phyloP scores from a whole-genome alignment of 2,329 filamentous ascomycete genomes.

The Beauveria rudraprayagi region DNA sequence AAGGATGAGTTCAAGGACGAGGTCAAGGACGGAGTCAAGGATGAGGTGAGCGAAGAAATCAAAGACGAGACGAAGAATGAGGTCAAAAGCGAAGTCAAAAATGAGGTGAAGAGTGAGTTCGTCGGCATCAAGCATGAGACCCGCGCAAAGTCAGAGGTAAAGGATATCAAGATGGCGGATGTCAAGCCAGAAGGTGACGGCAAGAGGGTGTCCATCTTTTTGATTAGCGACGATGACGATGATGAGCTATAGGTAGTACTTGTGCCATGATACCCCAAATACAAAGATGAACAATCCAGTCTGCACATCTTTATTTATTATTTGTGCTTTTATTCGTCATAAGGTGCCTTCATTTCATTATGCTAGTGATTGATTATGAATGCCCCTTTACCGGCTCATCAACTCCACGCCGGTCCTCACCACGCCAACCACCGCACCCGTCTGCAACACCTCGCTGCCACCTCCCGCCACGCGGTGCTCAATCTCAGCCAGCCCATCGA shows the following conservation, averaged over 20 bases:
- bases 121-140: conserved; percentile 4
- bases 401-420: conserved; percentile 81
- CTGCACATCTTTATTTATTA: background rate
- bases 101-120: background rate
- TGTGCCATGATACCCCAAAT: conserved; percentile 5
- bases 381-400: conserved; percentile 25
- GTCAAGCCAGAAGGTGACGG: background rate
- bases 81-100: background rate
- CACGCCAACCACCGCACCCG: conserved; percentile 84
- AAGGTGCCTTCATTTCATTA: conserved; percentile 1
- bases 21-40: background rate
- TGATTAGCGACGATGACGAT: conserved; percentile 7
- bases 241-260: conserved; percentile 5
- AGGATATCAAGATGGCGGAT: background rate
- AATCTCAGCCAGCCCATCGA: conserved; percentile 84
- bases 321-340: background rate
- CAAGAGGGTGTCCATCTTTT: conserved; percentile 9
- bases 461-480: conserved; percentile 87
- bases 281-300: background rate
- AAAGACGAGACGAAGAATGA: background rate
- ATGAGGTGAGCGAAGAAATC: conserved; percentile 1
- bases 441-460: conserved; percentile 81
- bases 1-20: conserved; percentile 10
- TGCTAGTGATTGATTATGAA: background rate
- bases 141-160: background rate